Conservation (phyloP, 106 monocot species). For the Narthecium ossifragum region DNA sequence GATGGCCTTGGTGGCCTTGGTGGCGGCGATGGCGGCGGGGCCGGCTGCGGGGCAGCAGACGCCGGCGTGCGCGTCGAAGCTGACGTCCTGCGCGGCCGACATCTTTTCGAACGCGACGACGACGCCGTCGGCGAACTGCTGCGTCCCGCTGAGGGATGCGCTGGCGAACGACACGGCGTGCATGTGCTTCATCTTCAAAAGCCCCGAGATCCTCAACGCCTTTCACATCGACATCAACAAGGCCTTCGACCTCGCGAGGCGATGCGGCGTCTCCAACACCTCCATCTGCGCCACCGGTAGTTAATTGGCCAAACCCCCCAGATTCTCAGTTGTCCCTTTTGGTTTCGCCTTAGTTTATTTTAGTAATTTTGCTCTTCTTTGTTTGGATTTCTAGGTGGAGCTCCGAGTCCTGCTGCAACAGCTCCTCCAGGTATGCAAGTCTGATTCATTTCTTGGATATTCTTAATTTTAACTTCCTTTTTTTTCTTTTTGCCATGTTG, state of each 20-base stretch:
- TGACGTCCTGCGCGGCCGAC: not conserved
- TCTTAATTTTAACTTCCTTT: not conserved
- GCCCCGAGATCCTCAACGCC: not conserved
- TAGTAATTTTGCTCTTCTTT: too few species aligned
- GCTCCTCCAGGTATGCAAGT: too few species aligned
- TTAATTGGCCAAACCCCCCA: not conserved
- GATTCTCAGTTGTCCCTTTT: not conserved
- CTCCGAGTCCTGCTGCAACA: too few species aligned
- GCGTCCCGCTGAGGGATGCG: constrained; percentile 2
- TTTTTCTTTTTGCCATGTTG: not conserved
- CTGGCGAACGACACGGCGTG: not conserved
- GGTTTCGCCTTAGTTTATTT: not conserved
- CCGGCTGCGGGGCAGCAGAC: not conserved
- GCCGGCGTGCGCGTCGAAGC: not conserved
- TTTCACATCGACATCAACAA: not conserved
- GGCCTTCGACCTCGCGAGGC: not conserved
- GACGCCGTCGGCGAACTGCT: not conserved
- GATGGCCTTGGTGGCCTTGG: not conserved
- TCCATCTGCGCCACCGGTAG: not conserved
- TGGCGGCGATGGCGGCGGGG: not conserved
- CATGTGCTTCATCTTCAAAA: constrained; percentile 1
- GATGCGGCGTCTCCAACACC: constrained; percentile 2
- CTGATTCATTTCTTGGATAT: too few species aligned
- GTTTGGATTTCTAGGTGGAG: too few species aligned
- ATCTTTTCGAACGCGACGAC: not conserved